Conservation (phyloP, 1,284 basidiomycete genomes). For the Moesziomyces sp. region DNA sequence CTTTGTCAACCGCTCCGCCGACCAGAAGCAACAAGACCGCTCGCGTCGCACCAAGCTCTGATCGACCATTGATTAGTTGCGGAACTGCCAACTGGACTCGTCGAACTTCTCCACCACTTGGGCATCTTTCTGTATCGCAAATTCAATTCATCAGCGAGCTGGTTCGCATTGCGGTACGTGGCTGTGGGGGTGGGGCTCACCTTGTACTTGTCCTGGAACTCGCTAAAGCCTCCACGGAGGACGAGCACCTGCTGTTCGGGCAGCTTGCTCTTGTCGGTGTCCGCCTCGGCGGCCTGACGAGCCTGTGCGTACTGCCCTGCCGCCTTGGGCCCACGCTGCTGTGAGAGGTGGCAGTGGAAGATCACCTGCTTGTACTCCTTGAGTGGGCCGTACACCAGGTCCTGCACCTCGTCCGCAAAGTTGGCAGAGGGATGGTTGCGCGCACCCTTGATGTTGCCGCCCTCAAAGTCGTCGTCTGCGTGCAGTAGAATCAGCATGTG, state of each 20-base stretch:
- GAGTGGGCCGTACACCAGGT: conserved; percentile 56
- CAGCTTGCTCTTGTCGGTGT: conserved; percentile 27
- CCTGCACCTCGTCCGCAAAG: conserved; percentile 52
- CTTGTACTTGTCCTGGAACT: conserved; percentile 65
- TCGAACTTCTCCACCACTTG: conserved; percentile 65
- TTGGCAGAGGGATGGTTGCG: conserved; percentile 57
- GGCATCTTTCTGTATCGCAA: conserved; percentile 40
- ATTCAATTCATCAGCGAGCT: neutral
- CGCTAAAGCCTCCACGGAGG: conserved; percentile 66
- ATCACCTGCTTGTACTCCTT: conserved; percentile 62
- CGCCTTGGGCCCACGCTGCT: conserved; percentile 67
- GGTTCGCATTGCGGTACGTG: no score
- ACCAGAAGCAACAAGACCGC: conserved; percentile 12
- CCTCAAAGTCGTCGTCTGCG: conserved; percentile 67
- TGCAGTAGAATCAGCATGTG: neutral
- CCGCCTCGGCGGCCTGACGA: conserved; percentile 35
- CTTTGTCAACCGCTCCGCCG: conserved; percentile 25
- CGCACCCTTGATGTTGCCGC: conserved; percentile 66
- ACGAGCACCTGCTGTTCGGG: conserved; percentile 63
- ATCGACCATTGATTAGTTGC: conserved; percentile 17
- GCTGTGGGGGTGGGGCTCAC: conserved; percentile 15
- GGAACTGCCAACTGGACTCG: conserved; percentile 55
- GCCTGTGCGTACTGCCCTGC: conserved; percentile 67
- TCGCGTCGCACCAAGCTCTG: neutral
- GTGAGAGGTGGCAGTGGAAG: conserved; percentile 68